Base-by-base conservation (phyloP, 495 filamentous ascomycete species). In the Penicillium parvum region DNA sequence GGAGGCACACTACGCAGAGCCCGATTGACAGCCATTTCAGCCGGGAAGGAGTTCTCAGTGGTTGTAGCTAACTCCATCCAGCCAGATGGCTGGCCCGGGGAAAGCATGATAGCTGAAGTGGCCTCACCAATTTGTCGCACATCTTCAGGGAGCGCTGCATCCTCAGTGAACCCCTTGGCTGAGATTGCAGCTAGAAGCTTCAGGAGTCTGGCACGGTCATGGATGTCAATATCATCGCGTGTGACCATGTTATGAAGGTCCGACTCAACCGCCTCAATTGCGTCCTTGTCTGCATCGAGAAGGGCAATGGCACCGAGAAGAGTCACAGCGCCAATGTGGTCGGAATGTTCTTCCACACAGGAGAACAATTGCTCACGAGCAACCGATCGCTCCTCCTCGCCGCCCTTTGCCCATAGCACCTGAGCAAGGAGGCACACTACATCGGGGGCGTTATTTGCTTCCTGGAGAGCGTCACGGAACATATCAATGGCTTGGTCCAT, bases 381-480 rank as follows among this genome's bases (percentile, higher is more conserved):
- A 41, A 88, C 78, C 29, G 75, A 75, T 28, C 81, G 74, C 35
- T 90, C 85, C 9, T 85, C 79, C 6, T 84, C 79, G 1, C 80
- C 81, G 17, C 87, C 90, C 56, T 85, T 90, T 3, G 88, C 89
- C 90, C 91, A 98, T 5, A 97, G 74, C 3, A 96, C 82, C 57
- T 97, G 86, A 2, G 90, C 84, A 7, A 97, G 74, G 11, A 96
- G 74, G 55, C 90, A 95, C 11, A 90, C 81, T 3, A 91, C 84
- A 60, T 98, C 88, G 2, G 91, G 86, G 40, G 87, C 79, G 29
- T 78, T 77, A 29, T 78, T 60, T 4, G 85, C 86, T 65, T 96
- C 91, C 32, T 82, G 74, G 6, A 98, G 73, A 4, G 90, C 91
- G 9, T 79, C 69, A 40, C 86, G 80, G 68, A 97, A 95, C 72